Conservation (phyloP, 23 red algal species). For the Gracilariopsis chorda region DNA sequence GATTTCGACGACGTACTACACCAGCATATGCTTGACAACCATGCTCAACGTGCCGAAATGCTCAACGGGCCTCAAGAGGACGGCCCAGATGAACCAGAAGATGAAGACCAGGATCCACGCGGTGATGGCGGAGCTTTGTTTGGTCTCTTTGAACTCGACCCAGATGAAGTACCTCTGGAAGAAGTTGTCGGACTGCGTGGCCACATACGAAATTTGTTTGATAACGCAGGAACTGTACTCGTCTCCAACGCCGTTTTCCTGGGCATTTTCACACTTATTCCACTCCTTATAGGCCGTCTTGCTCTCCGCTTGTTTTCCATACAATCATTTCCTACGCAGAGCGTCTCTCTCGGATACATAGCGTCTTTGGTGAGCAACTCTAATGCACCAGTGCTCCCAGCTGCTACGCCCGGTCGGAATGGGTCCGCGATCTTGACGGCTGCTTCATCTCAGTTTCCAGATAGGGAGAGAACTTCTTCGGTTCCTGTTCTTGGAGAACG, state of each 20-base stretch:
- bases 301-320: slow-evolving; percentile 55
- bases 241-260: slow-evolving; percentile 84
- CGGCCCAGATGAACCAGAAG: slow-evolving; percentile 13
- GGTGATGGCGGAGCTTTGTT: slow-evolving; percentile 75
- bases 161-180: slow-evolving; percentile 80
- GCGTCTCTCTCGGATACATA: not conserved
- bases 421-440: too few relatives aligned
- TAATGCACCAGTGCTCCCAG: too few relatives aligned
- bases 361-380: not conserved
- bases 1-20: slow-evolving; percentile 21
- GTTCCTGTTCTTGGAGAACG: too few relatives aligned
- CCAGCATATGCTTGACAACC: not conserved
- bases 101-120: slow-evolving; percentile 26
- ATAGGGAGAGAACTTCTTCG: too few relatives aligned
- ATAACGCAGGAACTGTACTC: slow-evolving; percentile 86
- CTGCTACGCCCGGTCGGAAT: too few relatives aligned
- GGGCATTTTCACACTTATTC: slow-evolving; percentile 73
- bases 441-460: too few relatives aligned
- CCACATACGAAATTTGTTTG: slow-evolving; percentile 80
- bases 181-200: slow-evolving; percentile 84
- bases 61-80: not conserved
- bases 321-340: not conserved
- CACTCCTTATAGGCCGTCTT: slow-evolving; percentile 67
- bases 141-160: slow-evolving; percentile 80
- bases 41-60: not conserved